Evolutionary conservation across 768 basidiomycete species (phyloP).

Genomic region (Tremella mesenterica): DNA sequence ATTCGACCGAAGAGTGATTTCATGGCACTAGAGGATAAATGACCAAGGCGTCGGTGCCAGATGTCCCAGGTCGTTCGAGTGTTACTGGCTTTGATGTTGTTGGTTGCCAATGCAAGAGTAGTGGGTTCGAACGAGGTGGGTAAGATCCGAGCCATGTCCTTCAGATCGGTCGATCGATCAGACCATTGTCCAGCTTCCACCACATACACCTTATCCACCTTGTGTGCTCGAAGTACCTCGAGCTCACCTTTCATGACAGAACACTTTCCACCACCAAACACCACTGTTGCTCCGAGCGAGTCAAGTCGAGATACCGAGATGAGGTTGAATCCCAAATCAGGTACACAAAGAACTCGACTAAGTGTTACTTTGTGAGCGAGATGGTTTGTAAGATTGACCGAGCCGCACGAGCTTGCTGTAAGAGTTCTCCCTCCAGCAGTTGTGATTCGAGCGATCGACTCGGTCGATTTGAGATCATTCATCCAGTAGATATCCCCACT

Average conservation of each 20-base stretch:
- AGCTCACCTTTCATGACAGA: background rate
- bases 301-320: background rate
- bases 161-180: too few relatives aligned
- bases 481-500: background rate
- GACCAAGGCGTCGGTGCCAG: slow-evolving; percentile 3
- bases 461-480: background rate
- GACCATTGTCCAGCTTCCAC: too few relatives aligned
- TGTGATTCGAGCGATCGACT: background rate
- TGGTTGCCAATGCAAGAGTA: background rate
- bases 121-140: background rate
- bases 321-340: slow-evolving; percentile 3
- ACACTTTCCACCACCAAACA: background rate
- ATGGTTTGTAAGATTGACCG: background rate
- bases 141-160: background rate
- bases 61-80: slow-evolving; percentile 1
- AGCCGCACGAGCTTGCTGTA: background rate
- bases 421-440: slow-evolving; percentile 1
- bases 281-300: background rate
- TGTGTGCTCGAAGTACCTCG: background rate
- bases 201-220: background rate
- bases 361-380: background rate
- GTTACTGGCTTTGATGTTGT: background rate
- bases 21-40: background rate
- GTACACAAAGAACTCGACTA: background rate
- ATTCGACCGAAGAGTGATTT: slow-evolving; percentile 1